These are phyloP conservation scores for Gossypium schwendimanii DNA, from an alignment of 441 rosid genomes.

Conservation along the genomic window DNA sequence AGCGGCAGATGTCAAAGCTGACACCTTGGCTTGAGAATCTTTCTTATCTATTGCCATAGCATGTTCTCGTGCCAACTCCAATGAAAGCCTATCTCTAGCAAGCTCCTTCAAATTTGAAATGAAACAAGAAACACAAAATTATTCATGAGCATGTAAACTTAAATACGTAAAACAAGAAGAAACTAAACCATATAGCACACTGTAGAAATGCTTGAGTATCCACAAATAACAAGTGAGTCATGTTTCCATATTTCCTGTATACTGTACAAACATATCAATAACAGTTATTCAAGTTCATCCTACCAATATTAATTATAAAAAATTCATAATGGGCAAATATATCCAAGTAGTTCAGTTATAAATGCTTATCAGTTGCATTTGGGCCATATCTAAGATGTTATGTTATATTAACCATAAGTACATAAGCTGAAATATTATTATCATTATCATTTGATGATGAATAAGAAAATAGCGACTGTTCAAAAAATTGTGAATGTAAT, in stretches of 20 bases:
- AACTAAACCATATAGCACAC: neutral
- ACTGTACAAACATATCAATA: neutral
- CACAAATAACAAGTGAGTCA: neutral
- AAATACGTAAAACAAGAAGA: neutral
- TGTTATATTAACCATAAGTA: neutral
- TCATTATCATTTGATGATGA: neutral
- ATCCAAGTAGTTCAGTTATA: neutral
- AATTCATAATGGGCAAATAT: neutral
- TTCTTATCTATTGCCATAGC: slow-evolving; percentile 29
- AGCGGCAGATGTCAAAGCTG: slow-evolving; percentile 71
- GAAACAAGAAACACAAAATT: slow-evolving; percentile 6
- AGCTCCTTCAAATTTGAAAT: slow-evolving; percentile 50
- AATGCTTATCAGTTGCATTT: neutral
- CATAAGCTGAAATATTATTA: neutral
- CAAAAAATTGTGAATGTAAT: neutral
- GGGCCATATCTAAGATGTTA: neutral
- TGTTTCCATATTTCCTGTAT: neutral
- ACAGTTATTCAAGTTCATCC: slow-evolving; percentile 4
- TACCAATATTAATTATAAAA: neutral
- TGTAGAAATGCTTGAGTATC: neutral
- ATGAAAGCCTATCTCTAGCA: slow-evolving; percentile 58
- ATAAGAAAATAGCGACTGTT: neutral
- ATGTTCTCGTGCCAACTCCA: slow-evolving; percentile 53
- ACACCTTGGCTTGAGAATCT: slow-evolving; percentile 52
- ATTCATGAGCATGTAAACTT: neutral